Conservation (phyloP, 2,329 filamentous ascomycete genomes). For the Mycosphaerella arachidis region DNA sequence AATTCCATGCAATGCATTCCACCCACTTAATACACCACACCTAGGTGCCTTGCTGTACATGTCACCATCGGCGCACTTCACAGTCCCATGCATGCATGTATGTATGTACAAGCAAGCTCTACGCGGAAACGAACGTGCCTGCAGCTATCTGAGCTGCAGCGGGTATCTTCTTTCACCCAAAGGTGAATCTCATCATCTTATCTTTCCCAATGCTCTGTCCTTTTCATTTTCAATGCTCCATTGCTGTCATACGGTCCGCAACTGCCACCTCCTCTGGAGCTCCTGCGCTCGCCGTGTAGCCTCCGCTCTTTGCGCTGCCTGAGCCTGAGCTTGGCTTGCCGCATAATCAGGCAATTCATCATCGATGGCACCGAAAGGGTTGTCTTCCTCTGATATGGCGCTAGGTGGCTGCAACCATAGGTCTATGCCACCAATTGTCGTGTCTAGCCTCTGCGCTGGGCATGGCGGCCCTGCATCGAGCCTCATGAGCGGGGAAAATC, state of each 20-base stretch:
- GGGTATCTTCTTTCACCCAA: neutral
- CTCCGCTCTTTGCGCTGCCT: conserved; percentile 36
- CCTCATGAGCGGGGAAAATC: neutral
- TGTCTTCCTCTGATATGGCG: conserved; percentile 5
- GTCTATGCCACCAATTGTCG: conserved; percentile 16
- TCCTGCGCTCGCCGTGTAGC: conserved; percentile 44
- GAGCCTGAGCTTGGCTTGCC: conserved; percentile 45
- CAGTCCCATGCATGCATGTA: neutral
- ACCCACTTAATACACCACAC: no score
- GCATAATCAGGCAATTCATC: conserved; percentile 46
- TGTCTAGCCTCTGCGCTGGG: conserved; percentile 3
- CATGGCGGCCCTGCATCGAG: neutral
- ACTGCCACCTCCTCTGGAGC: conserved; percentile 42
- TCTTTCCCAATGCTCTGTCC: neutral
- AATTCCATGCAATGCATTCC: no score
- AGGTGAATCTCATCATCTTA: neutral
- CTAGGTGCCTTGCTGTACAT: neutral
- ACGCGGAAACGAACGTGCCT: neutral
- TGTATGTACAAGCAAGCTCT: neutral
- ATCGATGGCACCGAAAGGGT: conserved; percentile 17
- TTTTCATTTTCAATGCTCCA: neutral
- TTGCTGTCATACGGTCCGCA: conserved; percentile 11
- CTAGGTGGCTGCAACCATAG: conserved; percentile 20
- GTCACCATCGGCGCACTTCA: neutral
- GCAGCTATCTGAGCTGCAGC: neutral